Evolutionary conservation across 352 stramenopile species (phyloP).

Genomic region (Phytophthora pluvialis): DNA sequence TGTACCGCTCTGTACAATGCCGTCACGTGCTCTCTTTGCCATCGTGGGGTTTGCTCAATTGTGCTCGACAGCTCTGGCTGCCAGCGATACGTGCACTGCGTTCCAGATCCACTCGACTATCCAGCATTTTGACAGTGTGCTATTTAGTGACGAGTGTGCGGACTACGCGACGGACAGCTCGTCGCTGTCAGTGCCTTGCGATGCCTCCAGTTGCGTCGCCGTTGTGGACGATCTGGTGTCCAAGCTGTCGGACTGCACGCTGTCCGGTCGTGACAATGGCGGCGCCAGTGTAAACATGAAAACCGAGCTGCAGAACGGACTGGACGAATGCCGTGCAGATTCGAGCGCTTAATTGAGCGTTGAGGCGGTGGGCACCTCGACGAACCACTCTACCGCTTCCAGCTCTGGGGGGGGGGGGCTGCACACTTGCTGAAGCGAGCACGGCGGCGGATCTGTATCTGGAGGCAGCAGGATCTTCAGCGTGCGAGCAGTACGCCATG

Average conservation of each 20-base stretch:
- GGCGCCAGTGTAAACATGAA: conserved; percentile 20
- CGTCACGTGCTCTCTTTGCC: neutral
- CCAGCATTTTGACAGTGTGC: conserved; percentile 4
- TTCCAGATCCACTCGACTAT: conserved; percentile 29
- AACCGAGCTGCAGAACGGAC: conserved; percentile 5
- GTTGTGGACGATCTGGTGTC: conserved; percentile 6
- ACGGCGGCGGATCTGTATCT: conserved; percentile 14
- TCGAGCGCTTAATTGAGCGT: conserved; percentile 11
- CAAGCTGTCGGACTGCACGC: conserved; percentile 16
- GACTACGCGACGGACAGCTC: conserved; percentile 11
- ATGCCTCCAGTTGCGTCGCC: conserved; percentile 4
- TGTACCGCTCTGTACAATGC: neutral
- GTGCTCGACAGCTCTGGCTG: neutral
- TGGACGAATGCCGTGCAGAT: conserved; percentile 4
- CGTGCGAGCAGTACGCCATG: conserved; percentile 8
- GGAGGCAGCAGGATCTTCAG: conserved; percentile 2
- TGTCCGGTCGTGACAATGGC: conserved; percentile 16
- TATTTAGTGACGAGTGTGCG: conserved; percentile 11
- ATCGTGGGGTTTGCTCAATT: neutral
- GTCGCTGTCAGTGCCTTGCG: conserved; percentile 12
- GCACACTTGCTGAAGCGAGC: conserved; percentile 10
- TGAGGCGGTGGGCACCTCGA: conserved; percentile 6
- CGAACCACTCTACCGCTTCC: conserved; percentile 1
- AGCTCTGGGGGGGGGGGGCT: conserved; percentile 1
- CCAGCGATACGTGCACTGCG: conserved; percentile 9